Conservation (phyloP, 2,329 filamentous ascomycete genomes). For the Hortaea werneckii region DNA sequence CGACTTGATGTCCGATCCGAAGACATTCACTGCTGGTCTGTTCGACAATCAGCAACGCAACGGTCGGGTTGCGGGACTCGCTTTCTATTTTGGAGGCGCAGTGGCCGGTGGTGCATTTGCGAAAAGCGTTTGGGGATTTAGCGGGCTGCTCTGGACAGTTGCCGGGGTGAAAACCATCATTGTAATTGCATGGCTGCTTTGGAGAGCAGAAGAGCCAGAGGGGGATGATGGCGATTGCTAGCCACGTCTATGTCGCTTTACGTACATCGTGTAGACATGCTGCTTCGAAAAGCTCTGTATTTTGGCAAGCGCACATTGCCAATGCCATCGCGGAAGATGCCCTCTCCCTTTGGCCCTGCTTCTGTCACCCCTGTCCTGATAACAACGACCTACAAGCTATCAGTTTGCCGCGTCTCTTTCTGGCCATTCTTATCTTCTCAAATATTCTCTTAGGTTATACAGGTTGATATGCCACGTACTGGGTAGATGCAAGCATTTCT, state of each 20-base stretch:
- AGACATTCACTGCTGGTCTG: slow-evolving; percentile 29
- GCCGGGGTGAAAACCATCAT: slow-evolving; percentile 26
- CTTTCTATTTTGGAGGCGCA: slow-evolving; percentile 41
- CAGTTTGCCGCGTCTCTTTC: too few species aligned
- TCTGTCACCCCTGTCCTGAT: too few species aligned
- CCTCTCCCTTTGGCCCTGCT: too few species aligned
- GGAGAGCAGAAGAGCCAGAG: slow-evolving; percentile 21
- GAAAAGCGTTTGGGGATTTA: slow-evolving; percentile 39
- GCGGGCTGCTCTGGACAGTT: slow-evolving; percentile 38
- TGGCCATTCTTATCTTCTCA: too few species aligned
- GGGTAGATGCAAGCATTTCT: too few species aligned
- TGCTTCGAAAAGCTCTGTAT: too few species aligned
- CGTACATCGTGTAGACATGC: too few species aligned
- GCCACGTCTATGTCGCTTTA: neutral
- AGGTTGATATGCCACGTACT: too few species aligned
- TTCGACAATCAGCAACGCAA: slow-evolving; percentile 40
- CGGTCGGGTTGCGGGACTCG: slow-evolving; percentile 37
- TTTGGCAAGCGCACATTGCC: too few species aligned
- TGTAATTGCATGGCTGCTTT: slow-evolving; percentile 29
- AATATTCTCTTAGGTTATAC: too few species aligned
- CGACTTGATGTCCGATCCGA: slow-evolving; percentile 59
- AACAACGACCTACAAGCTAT: too few species aligned
- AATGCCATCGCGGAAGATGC: too few species aligned
- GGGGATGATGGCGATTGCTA: slow-evolving; percentile 1
- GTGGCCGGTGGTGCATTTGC: slow-evolving; percentile 44